Evolutionary conservation across 2,329 filamentous ascomycete species (phyloP), one percentile per base, ranked within the genome.

Genomic region (Fusarium sacchari): DNA sequence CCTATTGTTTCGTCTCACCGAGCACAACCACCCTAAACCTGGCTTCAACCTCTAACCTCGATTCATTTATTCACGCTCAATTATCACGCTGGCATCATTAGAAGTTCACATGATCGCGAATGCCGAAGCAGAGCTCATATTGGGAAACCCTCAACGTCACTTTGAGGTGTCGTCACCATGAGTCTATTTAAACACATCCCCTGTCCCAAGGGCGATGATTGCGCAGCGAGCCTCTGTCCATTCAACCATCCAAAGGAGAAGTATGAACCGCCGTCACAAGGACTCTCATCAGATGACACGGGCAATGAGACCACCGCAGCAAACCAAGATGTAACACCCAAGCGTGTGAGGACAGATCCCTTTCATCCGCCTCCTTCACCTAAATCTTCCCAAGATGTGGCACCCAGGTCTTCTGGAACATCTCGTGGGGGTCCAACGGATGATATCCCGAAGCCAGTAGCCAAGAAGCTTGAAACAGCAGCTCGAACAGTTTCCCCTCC

Each of bases 181-280:
- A 83, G 82, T 66, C 68, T 84, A 78, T 52, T 84, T 88, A 69
- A 88, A 74, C 83, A 83, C 66, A 84, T 88, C 53, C 85, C 86
- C 15, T 88, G 86, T 72, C 86, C 86, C 11, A 85, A 85, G 26
- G 86, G 86, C 57, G 81, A 83, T 52, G 80, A 68, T 6, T 88
- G 86, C 74, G 85, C 83, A 14, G 85, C 86, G 22, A 87, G 86
- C 73, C 81, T 84, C 67, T 88, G 86, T 73, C 82, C 88, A 43
- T 88, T 88, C 73, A 84, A 84, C 34, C 85, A 88, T 72, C 79
- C 79, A 39, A 77, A 75, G 26, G 83, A 86, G 36, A 78, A 77
- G 20, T 55, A 55, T 40, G 44, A 66, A 32, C 60, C 64, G 14
- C 30, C 74, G 28, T 58, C 57, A 8, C 32, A 64, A 17, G 44